Conservation (phyloP, 208 protist species). For the Trypanosoma brucei region DNA sequence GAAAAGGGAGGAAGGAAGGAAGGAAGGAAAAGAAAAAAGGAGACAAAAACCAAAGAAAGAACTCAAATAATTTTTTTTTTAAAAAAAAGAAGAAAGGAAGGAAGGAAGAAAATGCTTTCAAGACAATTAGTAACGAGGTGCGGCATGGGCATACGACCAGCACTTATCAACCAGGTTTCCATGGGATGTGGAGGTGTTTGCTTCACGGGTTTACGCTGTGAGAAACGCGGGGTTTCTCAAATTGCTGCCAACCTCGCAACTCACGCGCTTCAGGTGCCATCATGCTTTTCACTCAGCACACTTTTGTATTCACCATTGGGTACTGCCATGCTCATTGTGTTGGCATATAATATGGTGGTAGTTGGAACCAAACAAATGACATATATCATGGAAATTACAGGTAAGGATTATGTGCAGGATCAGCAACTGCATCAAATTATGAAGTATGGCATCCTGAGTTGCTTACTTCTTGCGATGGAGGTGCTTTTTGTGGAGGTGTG, state of each 20-base stretch:
- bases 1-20: too few species aligned
- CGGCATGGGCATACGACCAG: neutral
- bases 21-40: too few species aligned
- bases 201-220: neutral
- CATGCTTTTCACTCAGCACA: constrained; percentile 58
- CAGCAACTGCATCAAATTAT: constrained; percentile 80
- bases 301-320: constrained; percentile 78
- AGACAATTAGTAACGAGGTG: neutral
- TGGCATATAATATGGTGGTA: constrained; percentile 86
- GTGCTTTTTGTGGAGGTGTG: constrained; percentile 84
- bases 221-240: constrained; percentile 7
- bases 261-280: constrained; percentile 50
- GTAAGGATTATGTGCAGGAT: constrained; percentile 89
- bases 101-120: constrained; percentile 13
- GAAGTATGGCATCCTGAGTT: constrained; percentile 78
- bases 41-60: neutral
- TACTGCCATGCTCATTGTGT: constrained; percentile 61
- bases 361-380: constrained; percentile 76
- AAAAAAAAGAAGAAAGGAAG: neutral
- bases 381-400: constrained; percentile 84
- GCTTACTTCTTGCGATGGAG: constrained; percentile 80
- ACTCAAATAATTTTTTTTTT: neutral
- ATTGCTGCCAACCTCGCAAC: constrained; percentile 50
- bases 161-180: neutral
- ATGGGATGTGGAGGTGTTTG: neutral